A percentile compares a stretch with the other conserved stretches of the same genome.
Evolutionary conservation across 2,329 filamentous ascomycete species (phyloP).

Genomic region (Microdochium bolleyi): DNA sequence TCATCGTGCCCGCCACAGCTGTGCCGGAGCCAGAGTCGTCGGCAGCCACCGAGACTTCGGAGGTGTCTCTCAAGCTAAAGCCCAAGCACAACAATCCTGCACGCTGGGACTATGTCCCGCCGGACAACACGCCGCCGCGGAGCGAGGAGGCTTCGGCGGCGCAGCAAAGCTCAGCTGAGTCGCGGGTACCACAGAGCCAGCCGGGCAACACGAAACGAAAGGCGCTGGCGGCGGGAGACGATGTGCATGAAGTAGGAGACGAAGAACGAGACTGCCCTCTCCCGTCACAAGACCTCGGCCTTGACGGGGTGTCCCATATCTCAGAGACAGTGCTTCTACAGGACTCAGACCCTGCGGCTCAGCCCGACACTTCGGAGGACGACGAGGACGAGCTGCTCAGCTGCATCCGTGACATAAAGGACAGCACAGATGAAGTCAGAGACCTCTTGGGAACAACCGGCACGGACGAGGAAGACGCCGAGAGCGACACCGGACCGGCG

Average conservation of each 20-base stretch:
- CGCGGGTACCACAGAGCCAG: too few species aligned
- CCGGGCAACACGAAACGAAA: background rate
- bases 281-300: background rate
- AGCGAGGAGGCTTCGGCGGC: constrained; percentile 20
- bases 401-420: background rate
- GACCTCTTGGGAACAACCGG: background rate
- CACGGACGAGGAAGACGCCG: background rate
- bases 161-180: background rate
- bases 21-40: constrained; percentile 3
- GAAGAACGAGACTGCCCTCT: background rate
- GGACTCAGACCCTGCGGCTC: background rate
- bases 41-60: constrained; percentile 10
- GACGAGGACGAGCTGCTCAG: background rate
- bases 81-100: constrained; percentile 25
- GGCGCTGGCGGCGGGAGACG: too few species aligned
- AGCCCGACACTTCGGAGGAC: background rate
- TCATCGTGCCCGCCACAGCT: background rate
- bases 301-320: background rate
- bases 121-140: constrained; percentile 26
- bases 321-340: background rate
- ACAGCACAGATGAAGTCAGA: background rate
- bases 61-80: constrained; percentile 41
- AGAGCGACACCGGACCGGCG: background rate
- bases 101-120: constrained; percentile 28
- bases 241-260: background rate